These are phyloP conservation scores for Terana coerulea DNA, from an alignment of 768 basidiomycete genomes.

Conservation along the genomic window DNA sequence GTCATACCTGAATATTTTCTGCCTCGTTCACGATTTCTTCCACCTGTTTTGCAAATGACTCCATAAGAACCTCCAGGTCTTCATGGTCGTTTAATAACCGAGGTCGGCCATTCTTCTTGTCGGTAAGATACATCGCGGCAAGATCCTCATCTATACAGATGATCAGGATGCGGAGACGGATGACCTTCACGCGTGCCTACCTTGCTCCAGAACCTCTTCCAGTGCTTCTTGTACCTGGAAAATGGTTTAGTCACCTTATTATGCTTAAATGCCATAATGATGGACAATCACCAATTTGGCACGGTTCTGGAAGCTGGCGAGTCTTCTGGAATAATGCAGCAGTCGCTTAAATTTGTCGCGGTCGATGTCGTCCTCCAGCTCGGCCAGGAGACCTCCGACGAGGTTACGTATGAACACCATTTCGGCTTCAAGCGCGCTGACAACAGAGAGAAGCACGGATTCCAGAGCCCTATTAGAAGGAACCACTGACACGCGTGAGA, in stretches of 20 bases:
- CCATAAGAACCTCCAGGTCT: conserved; percentile 89
- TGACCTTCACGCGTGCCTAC: conserved; percentile 33
- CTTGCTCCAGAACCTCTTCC: conserved; percentile 89
- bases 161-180: background rate
- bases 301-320: conserved; percentile 87
- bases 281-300: conserved; percentile 63
- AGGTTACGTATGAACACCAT: conserved; percentile 92
- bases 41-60: conserved; percentile 93
- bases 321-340: conserved; percentile 85
- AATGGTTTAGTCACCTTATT: background rate
- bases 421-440: conserved; percentile 93
- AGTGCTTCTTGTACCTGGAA: conserved; percentile 81
- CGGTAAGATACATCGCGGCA: conserved; percentile 92
- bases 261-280: background rate
- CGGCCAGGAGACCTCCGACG: conserved; percentile 84
- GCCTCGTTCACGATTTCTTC: conserved; percentile 96
- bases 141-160: conserved; percentile 77
- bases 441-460: conserved; percentile 85
- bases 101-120: conserved; percentile 63
- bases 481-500: conserved; percentile 19
- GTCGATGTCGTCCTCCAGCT: conserved; percentile 94
- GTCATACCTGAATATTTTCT: conserved; percentile 75
- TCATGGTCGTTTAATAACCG: conserved; percentile 80
- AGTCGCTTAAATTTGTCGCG: conserved; percentile 91
- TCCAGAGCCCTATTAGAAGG: conserved; percentile 73